Evolutionary conservation across 176 grass and related monocot species (phyloP), one percentile per base, ranked within the genome.

Genomic region (Musa itinerans): DNA sequence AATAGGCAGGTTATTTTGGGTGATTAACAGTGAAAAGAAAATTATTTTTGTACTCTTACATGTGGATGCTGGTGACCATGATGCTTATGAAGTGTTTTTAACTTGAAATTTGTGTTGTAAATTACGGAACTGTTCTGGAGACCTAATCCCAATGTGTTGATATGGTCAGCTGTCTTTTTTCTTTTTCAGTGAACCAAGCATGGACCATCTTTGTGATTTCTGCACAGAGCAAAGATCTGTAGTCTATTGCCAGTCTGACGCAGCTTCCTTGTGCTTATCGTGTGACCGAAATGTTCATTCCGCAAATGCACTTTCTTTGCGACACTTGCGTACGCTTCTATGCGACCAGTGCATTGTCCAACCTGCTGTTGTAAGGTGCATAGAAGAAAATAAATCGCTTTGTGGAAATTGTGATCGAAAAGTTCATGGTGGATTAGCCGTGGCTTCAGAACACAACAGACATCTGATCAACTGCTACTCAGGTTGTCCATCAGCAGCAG

Each of bases 221-320:
- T 97, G 93, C 2, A 82, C 83, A 66, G 82, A 89, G 74, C 87
- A 90, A 57, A 88, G 86, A 74, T 79, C 93, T 53, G 88, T 97
- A 90, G 88, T 97, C 34, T 97, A 97, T 54, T 97, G 93, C 77
- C 81, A 78, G 61, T 97, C 93, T 20, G 93, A 97, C 68, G 79
- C 90, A 11, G 93, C 93, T 21, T 90, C 84, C 53, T 81, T 97
- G 79, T 97, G 93, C 78, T 79, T 97, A 59, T 97, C 93, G 6
- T 97, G 93, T 0, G 93, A 97, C 65, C 90, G 85, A 27, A 93
- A 91, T 81, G 83, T 97, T 17, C 93, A 97, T 79, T 93, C 90
- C 61, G 93, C 93, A 76, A 97, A 97, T 72, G 93, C 93, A 24
- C 93, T 97, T 65, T 97, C 93, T 65, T 77, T 63, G 20, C 93